Conservation (phyloP, 164 flowering plant genomes). For the Stephania cephalantha region DNA sequence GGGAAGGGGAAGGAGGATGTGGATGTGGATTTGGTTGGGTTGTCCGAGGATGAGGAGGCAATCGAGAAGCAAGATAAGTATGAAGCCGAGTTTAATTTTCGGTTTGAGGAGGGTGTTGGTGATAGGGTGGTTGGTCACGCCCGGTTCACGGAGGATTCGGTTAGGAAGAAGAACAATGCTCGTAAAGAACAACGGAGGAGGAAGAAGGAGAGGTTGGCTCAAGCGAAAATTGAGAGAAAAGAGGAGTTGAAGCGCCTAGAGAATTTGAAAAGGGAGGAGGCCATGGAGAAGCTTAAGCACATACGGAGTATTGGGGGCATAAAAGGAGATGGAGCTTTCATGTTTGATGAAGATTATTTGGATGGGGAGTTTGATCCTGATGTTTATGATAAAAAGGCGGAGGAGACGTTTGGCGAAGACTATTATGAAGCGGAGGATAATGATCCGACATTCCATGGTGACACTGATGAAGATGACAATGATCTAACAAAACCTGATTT, state of each 20-base stretch:
- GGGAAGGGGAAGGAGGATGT: conserved; percentile 19
- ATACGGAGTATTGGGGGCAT: conserved; percentile 63
- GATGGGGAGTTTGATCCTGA: conserved; percentile 87
- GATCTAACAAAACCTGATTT: conserved; percentile 71
- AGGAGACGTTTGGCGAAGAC: conserved; percentile 43
- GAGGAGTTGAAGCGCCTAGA: conserved; percentile 92
- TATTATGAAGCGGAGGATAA: conserved; percentile 71
- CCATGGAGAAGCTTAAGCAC: conserved; percentile 57
- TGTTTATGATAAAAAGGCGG: conserved; percentile 81
- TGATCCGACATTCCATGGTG: conserved; percentile 52
- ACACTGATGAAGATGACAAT: conserved; percentile 39
- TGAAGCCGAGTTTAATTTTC: conserved; percentile 49
- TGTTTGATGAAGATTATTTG: conserved; percentile 43
- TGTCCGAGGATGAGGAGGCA: conserved; percentile 69
- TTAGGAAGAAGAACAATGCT: conserved; percentile 67
- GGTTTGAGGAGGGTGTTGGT: conserved; percentile 67
- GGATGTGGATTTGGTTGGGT: conserved; percentile 26
- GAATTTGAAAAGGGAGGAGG: conserved; percentile 88
- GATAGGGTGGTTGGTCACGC: conserved; percentile 71
- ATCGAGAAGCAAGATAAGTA: conserved; percentile 61
- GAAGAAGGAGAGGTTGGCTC: conserved; percentile 66
- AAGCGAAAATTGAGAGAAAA: conserved; percentile 59
- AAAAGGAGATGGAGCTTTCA: conserved; percentile 27
- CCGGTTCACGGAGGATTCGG: conserved; percentile 61
- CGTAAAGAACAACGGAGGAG: conserved; percentile 67